Percentiles rank a stretch among this genome's conserved stretches.
Conservation (phyloP, 2,329 filamentous ascomycete species). For the Xylaria sp. region DNA sequence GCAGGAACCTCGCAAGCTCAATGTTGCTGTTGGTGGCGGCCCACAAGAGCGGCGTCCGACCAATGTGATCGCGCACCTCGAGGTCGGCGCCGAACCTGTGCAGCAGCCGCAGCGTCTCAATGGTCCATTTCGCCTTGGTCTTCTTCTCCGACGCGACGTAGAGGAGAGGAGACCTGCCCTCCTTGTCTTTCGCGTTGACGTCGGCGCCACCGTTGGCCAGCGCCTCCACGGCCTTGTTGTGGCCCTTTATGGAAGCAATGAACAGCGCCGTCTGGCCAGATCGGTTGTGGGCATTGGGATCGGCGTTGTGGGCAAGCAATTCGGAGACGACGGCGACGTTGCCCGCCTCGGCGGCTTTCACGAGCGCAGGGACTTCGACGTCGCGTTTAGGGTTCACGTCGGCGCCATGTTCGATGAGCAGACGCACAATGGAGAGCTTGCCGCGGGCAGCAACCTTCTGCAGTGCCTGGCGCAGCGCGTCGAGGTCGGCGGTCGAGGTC, state of each 20-base stretch:
- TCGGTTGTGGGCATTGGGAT: conserved; percentile 51
- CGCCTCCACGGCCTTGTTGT: conserved; percentile 49
- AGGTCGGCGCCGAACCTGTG: conserved; percentile 49
- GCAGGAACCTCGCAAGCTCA: conserved; percentile 60
- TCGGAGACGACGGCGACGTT: conserved; percentile 51
- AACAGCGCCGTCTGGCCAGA: conserved; percentile 54
- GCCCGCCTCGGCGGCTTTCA: conserved; percentile 54
- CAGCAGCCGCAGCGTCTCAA: conserved; percentile 58
- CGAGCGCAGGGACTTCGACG: conserved; percentile 52
- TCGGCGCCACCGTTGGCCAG: conserved; percentile 51
- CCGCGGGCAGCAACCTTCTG: conserved; percentile 54
- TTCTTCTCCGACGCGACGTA: conserved; percentile 53
- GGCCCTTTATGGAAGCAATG: conserved; percentile 51
- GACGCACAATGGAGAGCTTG: conserved; percentile 50
- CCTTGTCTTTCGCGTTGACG: conserved; percentile 51
- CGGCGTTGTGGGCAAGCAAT: conserved; percentile 50
- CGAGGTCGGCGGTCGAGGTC: conserved; percentile 50
- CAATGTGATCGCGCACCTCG: conserved; percentile 58
- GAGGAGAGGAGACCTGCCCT: conserved; percentile 53
- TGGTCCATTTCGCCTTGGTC: conserved; percentile 50
- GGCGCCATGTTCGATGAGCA: conserved; percentile 54
- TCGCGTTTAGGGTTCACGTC: conserved; percentile 52
- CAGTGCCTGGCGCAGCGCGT: conserved; percentile 53
- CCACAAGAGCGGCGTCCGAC: conserved; percentile 67
- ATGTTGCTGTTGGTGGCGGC: conserved; percentile 67